Evolutionary conservation across 768 basidiomycete genomes (phyloP).

Genomic region (Bullera alba): DNA sequence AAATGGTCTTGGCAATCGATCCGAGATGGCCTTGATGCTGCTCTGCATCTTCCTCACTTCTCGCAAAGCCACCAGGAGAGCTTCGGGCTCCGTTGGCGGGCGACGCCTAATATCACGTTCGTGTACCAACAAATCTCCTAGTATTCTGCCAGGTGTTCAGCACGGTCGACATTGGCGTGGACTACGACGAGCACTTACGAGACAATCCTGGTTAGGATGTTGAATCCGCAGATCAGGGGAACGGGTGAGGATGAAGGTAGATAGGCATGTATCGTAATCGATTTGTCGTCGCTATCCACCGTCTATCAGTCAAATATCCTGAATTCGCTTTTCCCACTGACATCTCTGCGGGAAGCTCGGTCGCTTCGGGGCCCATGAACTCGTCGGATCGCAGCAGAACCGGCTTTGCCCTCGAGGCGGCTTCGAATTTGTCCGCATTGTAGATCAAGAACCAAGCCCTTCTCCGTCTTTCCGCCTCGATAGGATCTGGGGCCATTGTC

Average conservation of each 20-base stretch:
- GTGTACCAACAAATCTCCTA: slow-evolving; percentile 22
- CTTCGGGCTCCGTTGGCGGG: slow-evolving; percentile 21
- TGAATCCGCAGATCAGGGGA: slow-evolving; percentile 22
- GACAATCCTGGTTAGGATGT: slow-evolving; percentile 16
- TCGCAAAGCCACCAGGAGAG: slow-evolving; percentile 8
- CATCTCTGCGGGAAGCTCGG: slow-evolving; percentile 20
- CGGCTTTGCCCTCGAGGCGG: slow-evolving; percentile 12
- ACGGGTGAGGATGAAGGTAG: slow-evolving; percentile 9
- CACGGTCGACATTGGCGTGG: not conserved
- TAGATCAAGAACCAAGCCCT: slow-evolving; percentile 21
- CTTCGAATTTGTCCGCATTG: slow-evolving; percentile 31
- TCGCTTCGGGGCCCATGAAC: slow-evolving; percentile 21
- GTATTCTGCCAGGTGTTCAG: slow-evolving; percentile 5
- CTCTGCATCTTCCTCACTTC: slow-evolving; percentile 15
- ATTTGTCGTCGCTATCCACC: slow-evolving; percentile 17
- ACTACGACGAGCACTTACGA: slow-evolving; percentile 11
- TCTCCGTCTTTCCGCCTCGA: slow-evolving; percentile 23
- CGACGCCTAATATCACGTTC: slow-evolving; percentile 19
- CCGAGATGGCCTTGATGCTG: slow-evolving; percentile 13
- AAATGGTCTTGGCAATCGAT: slow-evolving; percentile 17
- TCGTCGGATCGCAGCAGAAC: slow-evolving; percentile 24
- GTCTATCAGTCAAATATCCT: not conserved
- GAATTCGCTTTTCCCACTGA: no score
- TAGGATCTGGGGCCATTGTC: slow-evolving; percentile 9
- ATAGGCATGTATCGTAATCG: slow-evolving; percentile 18